phyloP scores from a whole-genome alignment of 225 moss, liverwort and hornwort genomes.

The Marchantia paleacea region DNA sequence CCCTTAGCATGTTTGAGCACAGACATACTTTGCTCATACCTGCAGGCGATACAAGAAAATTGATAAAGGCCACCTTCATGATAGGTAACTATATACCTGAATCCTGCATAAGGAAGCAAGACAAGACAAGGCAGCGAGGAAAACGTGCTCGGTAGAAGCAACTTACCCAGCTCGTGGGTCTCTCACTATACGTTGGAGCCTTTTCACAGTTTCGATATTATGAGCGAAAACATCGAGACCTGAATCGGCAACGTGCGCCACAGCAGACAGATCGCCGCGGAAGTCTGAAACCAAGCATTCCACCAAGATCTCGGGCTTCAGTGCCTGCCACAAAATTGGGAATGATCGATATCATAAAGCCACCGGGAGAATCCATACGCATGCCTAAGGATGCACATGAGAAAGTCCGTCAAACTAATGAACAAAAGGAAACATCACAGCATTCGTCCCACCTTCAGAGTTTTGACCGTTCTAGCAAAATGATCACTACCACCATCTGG shows the following conservation, averaged over 20 bases:
- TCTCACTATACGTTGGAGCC: slow-evolving; percentile 80
- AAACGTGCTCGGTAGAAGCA: not conserved
- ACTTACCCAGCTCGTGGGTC: slow-evolving; percentile 89
- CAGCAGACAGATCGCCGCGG: slow-evolving; percentile 78
- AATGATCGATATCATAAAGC: not conserved
- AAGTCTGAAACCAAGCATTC: slow-evolving; percentile 96
- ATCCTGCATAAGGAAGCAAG: not conserved
- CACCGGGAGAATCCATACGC: not conserved
- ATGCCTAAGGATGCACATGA: too few relatives aligned
- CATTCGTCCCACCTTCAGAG: slow-evolving; percentile 56
- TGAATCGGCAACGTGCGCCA: slow-evolving; percentile 67
- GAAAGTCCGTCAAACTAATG: too few relatives aligned
- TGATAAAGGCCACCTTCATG: not conserved
- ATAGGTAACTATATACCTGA: not conserved
- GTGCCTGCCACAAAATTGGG: slow-evolving; percentile 44
- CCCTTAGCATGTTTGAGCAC: slow-evolving; percentile 82
- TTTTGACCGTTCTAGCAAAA: slow-evolving; percentile 82
- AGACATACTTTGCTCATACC: slow-evolving; percentile 86
- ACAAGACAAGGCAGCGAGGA: not conserved
- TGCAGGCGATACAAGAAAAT: slow-evolving; percentile 23
- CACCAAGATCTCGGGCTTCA: slow-evolving; percentile 80
- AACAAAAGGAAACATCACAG: not conserved
- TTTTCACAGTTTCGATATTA: slow-evolving; percentile 82
- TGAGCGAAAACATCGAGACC: slow-evolving; percentile 68
- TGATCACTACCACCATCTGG: slow-evolving; percentile 95